Conservation (phyloP, 225 moss, liverwort and hornwort genomes). For the Marchantia paleacea region DNA sequence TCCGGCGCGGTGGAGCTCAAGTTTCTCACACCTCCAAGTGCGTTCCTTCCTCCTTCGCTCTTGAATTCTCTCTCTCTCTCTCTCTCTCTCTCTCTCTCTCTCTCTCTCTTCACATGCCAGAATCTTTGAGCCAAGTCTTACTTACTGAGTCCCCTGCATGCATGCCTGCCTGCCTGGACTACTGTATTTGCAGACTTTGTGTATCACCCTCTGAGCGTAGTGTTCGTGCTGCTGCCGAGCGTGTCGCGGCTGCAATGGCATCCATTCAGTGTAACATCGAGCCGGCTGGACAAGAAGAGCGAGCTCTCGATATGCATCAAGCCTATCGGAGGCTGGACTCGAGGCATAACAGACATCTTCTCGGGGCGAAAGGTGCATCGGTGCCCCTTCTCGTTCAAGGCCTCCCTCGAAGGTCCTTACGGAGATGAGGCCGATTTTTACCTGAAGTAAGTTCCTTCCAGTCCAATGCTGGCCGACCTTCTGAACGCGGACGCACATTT, state of each 20-base stretch:
- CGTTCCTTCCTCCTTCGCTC: not conserved
- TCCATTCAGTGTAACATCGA: constrained; percentile 60
- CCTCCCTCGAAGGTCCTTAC: constrained; percentile 31
- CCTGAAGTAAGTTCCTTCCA: constrained; percentile 21
- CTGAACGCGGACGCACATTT: too few species aligned
- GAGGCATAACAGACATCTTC: constrained; percentile 20
- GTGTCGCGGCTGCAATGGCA: constrained; percentile 59
- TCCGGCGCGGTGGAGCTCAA: constrained; percentile 31
- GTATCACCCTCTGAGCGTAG: constrained; percentile 46
- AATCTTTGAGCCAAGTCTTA: not conserved
- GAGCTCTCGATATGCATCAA: constrained; percentile 56
- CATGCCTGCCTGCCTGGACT: not conserved
- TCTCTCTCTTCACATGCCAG: too few species aligned
- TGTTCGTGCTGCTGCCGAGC: constrained; percentile 49
- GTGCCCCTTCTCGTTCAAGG: constrained; percentile 33
- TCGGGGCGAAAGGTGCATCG: constrained; percentile 10
- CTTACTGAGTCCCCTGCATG: not conserved
- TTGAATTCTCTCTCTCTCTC: not conserved
- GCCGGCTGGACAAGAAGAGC: constrained; percentile 37
- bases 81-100: not conserved
- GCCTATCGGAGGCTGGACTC: constrained; percentile 56
- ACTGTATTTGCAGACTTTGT: not conserved
- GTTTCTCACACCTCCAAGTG: constrained; percentile 27
- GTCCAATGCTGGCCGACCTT: too few species aligned
- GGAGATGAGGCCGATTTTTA: constrained; percentile 24